A percentile compares a stretch with the other conserved stretches of the same genome.
Conservation (phyloP, 23 red algal genomes). For the Gracilariopsis chorda region DNA sequence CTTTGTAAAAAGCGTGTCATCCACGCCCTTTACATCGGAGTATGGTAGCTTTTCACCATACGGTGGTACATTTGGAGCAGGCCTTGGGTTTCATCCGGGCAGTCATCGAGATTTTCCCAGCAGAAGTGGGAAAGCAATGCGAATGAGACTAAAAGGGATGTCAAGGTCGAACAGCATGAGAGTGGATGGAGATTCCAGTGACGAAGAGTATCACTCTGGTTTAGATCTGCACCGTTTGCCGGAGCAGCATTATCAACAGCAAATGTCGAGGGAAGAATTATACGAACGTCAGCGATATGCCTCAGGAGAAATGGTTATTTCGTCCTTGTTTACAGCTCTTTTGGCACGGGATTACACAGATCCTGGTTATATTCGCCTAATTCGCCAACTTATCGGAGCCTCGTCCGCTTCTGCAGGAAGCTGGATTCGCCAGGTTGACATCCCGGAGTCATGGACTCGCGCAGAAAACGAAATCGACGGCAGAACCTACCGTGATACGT, state of each 20-base stretch:
- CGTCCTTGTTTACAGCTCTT: conserved; percentile 60
- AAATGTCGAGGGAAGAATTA: conserved; percentile 52
- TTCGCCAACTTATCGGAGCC: conserved; percentile 57
- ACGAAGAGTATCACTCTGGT: conserved; percentile 4
- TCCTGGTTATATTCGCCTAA: conserved; percentile 60
- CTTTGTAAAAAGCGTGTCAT: conserved; percentile 29
- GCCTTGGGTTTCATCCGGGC: background rate
- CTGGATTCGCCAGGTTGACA: conserved; percentile 61
- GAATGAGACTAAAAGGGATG: conserved; percentile 25
- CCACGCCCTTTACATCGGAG: background rate
- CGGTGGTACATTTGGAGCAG: conserved; percentile 10
- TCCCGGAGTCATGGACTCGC: conserved; percentile 51
- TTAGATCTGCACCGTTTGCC: conserved; percentile 16
- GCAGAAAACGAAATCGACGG: conserved; percentile 30
- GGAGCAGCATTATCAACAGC: conserved; percentile 43
- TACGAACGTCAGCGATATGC: conserved; percentile 76
- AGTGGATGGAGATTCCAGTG: conserved; percentile 48
- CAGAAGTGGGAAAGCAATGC: conserved; percentile 19
- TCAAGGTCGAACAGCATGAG: conserved; percentile 65
- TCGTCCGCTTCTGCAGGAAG: conserved; percentile 17
- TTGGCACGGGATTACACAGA: conserved; percentile 68
- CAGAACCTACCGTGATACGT: conserved; percentile 30
- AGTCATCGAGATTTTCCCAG: conserved; percentile 5
- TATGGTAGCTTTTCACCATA: conserved; percentile 13
- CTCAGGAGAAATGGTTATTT: conserved; percentile 83